Evolutionary conservation across 495 filamentous ascomycete genomes (phyloP).

Genomic region (Annulohypoxylon stygium): DNA sequence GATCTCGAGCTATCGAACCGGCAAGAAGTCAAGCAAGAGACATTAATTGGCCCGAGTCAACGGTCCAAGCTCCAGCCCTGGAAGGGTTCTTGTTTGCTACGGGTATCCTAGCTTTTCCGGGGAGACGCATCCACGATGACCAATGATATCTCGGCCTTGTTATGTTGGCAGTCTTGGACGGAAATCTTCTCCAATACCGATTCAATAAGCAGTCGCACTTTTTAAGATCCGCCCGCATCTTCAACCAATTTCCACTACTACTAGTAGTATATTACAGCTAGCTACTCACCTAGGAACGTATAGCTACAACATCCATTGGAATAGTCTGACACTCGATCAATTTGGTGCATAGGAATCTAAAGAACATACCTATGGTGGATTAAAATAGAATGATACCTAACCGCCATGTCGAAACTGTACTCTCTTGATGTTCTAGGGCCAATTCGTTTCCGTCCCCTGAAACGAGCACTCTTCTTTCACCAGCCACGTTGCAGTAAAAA

Average conservation of each 20-base stretch:
- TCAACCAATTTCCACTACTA: neutral
- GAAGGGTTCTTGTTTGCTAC: constrained; percentile 32
- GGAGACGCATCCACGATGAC: constrained; percentile 23
- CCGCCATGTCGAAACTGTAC: constrained; percentile 11
- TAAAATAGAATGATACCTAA: constrained; percentile 23
- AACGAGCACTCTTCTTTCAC: constrained; percentile 14
- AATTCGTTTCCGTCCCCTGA: constrained; percentile 29
- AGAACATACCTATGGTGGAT: neutral
- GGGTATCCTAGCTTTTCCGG: constrained; percentile 39
- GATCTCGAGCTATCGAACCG: constrained; percentile 31
- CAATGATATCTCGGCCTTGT: constrained; percentile 28
- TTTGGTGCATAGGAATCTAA: neutral
- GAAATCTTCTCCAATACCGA: constrained; percentile 34
- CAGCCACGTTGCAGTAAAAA: constrained; percentile 23
- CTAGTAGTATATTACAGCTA: neutral
- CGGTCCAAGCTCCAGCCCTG: constrained; percentile 24
- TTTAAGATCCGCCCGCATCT: constrained; percentile 16
- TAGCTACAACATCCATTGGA: neutral
- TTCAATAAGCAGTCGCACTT: constrained; percentile 25
- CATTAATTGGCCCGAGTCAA: constrained; percentile 38
- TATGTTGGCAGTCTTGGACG: constrained; percentile 32
- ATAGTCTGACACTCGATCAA: constrained; percentile 5
- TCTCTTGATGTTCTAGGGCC: neutral
- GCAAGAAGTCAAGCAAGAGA: constrained; percentile 32
- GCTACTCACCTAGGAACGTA: neutral